Evolutionary conservation across 2,329 filamentous ascomycete genomes (phyloP), one percentile per base, ranked within the genome.

Genomic region (Macrophomina tecta): DNA sequence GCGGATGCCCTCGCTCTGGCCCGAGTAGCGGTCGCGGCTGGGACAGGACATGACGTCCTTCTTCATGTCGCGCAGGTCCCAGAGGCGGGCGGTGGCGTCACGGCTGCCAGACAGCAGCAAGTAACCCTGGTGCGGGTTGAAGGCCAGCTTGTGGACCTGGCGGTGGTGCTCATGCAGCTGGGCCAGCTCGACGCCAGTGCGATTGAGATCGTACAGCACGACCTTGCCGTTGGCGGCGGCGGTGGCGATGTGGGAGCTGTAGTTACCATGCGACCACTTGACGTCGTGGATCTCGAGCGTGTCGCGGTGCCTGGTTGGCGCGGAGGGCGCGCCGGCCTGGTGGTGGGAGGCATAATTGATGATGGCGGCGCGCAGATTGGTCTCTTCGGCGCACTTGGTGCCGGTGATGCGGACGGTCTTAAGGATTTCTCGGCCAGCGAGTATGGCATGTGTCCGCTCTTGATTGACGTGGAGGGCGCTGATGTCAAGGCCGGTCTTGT

Each of bases 171-270:
- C 88, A 71, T 89, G 86, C 71, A 90, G 82, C 68, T 87, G 83
- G 68, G 85, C 86, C 66, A 88, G 82, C 74, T 89, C 88, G 51
- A 89, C 79, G 63, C 85, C 86, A 65, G 85, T 81, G 68, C 86
- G 84, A 69, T 87, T 85, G 67, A 90, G 79, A 77, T 90, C 87
- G 75, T 90, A 90, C 67, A 90, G 77, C 64, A 89, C 84, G 73
- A 90, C 87, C 72, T 88, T 87, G 69, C 88, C 88, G 77, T 88
- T 89, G 63, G 85, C 85, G 30, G 86, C 88, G 32, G 88, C 88
- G 11, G 87, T 89, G 46, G 87, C 87, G 69, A 90, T 87, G 71
- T 84, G 84, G 68, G 85, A 83, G 71, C 83, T 84, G 74, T 84
- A 88, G 64, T 83, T 82, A 68, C 86, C 85, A 77, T 89, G 87